Conservation (phyloP, 345 rosid species). For the Eucalyptus urophylla region DNA sequence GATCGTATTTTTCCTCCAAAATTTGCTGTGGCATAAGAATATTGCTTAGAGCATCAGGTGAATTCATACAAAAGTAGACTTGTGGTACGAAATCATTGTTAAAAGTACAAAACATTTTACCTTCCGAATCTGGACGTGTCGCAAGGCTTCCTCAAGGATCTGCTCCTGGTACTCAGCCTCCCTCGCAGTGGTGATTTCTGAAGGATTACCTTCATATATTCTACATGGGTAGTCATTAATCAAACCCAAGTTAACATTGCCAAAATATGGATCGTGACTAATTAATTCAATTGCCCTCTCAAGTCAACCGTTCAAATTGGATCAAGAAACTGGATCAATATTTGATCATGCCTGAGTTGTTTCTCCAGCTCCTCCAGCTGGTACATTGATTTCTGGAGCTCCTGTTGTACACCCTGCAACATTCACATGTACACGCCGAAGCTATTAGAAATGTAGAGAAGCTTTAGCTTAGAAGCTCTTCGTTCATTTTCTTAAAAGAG, state of each 20-base stretch:
- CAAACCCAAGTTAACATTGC: neutral
- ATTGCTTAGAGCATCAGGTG: neutral
- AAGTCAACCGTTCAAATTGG: neutral
- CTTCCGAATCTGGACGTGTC: constrained; percentile 11
- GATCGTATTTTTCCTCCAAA: constrained; percentile 4
- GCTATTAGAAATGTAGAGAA: neutral
- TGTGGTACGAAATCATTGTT: neutral
- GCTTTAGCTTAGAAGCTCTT: neutral
- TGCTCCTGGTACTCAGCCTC: constrained; percentile 20
- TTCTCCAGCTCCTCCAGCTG: constrained; percentile 11
- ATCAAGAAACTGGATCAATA: neutral
- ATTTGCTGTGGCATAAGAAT: neutral
- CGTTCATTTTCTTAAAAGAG: neutral
- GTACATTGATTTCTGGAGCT: constrained; percentile 3
- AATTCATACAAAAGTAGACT: neutral
- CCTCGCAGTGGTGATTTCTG: constrained; percentile 6
- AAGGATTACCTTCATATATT: constrained; percentile 16
- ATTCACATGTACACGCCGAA: neutral
- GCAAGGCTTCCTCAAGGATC: constrained; percentile 14
- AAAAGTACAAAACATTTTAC: neutral
- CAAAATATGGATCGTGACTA: neutral
- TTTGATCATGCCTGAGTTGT: constrained; percentile 12
- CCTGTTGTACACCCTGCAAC: constrained; percentile 12
- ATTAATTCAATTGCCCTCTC: neutral
- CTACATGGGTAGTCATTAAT: neutral